Evolutionary conservation across 1,284 basidiomycete species (phyloP).

Genomic region (Tremellales sp.): DNA sequence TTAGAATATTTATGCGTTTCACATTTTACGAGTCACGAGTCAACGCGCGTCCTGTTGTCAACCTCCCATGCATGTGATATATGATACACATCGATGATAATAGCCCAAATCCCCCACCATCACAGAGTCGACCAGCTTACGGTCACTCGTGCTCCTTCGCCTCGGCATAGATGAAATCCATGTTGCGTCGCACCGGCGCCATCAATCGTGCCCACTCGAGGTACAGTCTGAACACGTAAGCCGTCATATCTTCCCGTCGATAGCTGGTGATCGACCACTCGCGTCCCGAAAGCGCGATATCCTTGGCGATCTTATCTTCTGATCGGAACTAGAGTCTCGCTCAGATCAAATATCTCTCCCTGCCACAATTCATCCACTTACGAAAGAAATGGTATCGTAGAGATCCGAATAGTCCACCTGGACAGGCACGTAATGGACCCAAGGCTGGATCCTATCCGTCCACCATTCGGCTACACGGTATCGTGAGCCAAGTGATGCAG

Average conservation of each 20-base stretch:
- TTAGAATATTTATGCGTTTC: no score
- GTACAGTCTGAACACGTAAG: conserved; percentile 58
- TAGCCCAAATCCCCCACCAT: no score
- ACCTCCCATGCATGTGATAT: no score
- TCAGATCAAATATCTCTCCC: not conserved
- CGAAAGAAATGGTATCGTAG: conserved; percentile 52
- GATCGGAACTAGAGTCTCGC: conserved; percentile 26
- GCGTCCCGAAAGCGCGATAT: conserved; percentile 58
- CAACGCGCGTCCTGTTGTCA: no score
- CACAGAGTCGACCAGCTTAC: no score
- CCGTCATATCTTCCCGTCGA: conserved; percentile 62
- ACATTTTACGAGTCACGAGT: no score
- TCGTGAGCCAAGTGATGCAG: not conserved
- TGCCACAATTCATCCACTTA: conserved; percentile 8
- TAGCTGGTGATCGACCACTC: conserved; percentile 61
- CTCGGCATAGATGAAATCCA: conserved; percentile 18
- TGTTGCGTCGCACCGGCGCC: conserved; percentile 10
- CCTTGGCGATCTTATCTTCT: conserved; percentile 57
- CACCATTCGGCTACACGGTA: conserved; percentile 25
- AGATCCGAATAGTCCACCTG: conserved; percentile 57
- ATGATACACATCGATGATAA: no score
- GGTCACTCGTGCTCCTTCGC: conserved; percentile 12
- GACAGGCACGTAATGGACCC: conserved; percentile 61
- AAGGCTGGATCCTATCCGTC: conserved; percentile 33
- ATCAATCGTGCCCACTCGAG: conserved; percentile 35